Conservation (phyloP, 2,329 filamentous ascomycete genomes). For the Penicillium palitans region DNA sequence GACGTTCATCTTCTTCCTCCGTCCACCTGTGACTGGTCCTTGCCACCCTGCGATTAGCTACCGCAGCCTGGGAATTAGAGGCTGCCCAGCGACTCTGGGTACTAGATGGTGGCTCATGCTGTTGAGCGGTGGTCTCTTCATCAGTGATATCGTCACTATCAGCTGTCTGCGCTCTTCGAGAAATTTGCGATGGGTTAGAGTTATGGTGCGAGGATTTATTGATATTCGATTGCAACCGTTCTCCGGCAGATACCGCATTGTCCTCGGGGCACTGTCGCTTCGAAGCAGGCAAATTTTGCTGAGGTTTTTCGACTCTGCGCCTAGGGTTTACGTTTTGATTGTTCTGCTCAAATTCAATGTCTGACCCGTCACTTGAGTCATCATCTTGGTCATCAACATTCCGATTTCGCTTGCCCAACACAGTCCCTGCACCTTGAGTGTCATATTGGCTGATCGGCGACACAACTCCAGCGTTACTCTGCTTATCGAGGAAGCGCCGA, state of each 20-base stretch:
- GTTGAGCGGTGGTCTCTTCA: neutral
- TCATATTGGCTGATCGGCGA: conserved; percentile 37
- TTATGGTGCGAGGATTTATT: neutral
- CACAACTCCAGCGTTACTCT: conserved; percentile 35
- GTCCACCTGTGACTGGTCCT: conserved; percentile 35
- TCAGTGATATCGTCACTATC: conserved; percentile 1
- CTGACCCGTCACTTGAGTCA: conserved; percentile 31
- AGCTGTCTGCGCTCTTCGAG: neutral
- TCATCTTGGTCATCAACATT: conserved; percentile 36
- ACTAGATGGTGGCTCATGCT: neutral
- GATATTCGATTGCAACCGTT: conserved; percentile 7
- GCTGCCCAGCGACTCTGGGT: neutral
- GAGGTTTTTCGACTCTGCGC: conserved; percentile 36
- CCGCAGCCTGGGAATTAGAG: neutral
- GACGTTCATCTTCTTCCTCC: conserved; percentile 40
- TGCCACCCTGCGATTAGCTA: no score
- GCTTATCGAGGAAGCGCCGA: conserved; percentile 38
- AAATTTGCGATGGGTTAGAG: neutral
- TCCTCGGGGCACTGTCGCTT: conserved; percentile 11
- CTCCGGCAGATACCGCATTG: neutral
- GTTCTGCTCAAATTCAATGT: conserved; percentile 41
- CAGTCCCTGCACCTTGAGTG: conserved; percentile 16
- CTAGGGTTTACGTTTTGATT: conserved; percentile 35
- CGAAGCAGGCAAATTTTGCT: neutral
- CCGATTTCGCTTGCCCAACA: conserved; percentile 2